Evolutionary conservation across 768 basidiomycete species (phyloP).

Genomic region (Phylloporus rhodoxanthus): DNA sequence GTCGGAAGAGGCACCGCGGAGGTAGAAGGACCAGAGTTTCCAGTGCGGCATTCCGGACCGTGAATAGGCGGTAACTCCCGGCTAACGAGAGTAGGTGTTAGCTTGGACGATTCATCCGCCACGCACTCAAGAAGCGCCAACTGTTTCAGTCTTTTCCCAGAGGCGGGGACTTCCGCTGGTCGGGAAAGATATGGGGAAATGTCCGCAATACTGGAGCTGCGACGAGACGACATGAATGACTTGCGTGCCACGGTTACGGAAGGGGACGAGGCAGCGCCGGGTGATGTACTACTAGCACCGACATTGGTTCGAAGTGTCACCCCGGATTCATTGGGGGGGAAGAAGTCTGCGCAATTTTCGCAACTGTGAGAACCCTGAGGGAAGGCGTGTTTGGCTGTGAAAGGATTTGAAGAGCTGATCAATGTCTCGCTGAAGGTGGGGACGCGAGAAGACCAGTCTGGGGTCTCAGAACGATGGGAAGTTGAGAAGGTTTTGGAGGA

Average conservation of each 20-base stretch:
- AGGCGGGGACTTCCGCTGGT: constrained; percentile 47
- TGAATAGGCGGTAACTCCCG: constrained; percentile 19
- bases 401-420: constrained; percentile 5
- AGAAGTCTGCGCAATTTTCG: constrained; percentile 1
- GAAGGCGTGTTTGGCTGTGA: constrained; percentile 3
- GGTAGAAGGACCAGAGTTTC: constrained; percentile 17
- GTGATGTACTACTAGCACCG: constrained; percentile 8
- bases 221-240: constrained; percentile 24
- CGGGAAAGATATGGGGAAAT: constrained; percentile 65
- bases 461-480: constrained; percentile 17
- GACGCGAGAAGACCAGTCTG: constrained; percentile 31
- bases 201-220: constrained; percentile 50
- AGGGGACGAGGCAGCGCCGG: constrained; percentile 8
- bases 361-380: constrained; percentile 2
- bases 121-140: constrained; percentile 67
- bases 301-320: constrained; percentile 1
- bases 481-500: constrained; percentile 9
- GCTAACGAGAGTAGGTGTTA: constrained; percentile 40
- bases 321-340: not conserved
- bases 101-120: constrained; percentile 65
- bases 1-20: constrained; percentile 29
- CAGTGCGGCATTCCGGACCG: constrained; percentile 1
- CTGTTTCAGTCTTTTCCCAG: constrained; percentile 62
- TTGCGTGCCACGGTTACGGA: constrained; percentile 18
- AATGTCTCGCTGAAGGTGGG: constrained; percentile 17